Evolutionary conservation across 352 stramenopile genomes (phyloP), one percentile per base, ranked within the genome.

Genomic region (Achlya hypogyna): DNA sequence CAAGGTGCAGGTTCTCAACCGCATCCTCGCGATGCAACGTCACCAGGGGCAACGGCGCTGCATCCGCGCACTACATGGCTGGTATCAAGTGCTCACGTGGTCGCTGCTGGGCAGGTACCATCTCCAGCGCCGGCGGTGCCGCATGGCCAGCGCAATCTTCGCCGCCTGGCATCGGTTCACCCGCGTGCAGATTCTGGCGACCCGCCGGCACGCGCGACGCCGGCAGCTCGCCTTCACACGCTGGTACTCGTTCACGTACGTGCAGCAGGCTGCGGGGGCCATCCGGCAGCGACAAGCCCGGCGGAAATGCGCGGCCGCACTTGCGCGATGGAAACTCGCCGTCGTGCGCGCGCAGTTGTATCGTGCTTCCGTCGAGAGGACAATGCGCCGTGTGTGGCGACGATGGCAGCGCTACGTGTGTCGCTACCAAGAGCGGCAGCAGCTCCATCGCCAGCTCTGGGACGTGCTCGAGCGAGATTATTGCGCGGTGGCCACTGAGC

Each of bases 221-320:
- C 25, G 47, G n/a, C 60, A 22, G 16, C 18, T 28, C 14, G 32
- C 59, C 28, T 58, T 67, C 18, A 34, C 14, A 12, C 25, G 9
- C 18, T 67, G 60, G 60, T 35, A 59, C n/a, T 18, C 38, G 18
- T 34, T 59, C 27, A 67, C 60, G 6, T 67, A 40, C 34, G 34
- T 67, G 27, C 40, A 16, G 4, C 60, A 67, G 59, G 60, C 43
- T 6, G 51, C 29, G 8, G 6, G 38, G 28, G 32, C 14, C 12
- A 42, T 67, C n/a, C 27, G 14, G n/a, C 6, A 20, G 45, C 60
- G 60, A 18, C 23, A 28, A 5, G 1, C 14, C 31, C 27, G 16
- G 0, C 10, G n/a, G 5, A 10, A 35, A 14, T 25, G 9, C 28
- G n/a, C 25, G 20, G 16, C 38, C 18, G 22, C 18, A 6, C 5